Base-by-base conservation (phyloP, 176 grass and related monocot species). In the Olyra latifolia region DNA sequence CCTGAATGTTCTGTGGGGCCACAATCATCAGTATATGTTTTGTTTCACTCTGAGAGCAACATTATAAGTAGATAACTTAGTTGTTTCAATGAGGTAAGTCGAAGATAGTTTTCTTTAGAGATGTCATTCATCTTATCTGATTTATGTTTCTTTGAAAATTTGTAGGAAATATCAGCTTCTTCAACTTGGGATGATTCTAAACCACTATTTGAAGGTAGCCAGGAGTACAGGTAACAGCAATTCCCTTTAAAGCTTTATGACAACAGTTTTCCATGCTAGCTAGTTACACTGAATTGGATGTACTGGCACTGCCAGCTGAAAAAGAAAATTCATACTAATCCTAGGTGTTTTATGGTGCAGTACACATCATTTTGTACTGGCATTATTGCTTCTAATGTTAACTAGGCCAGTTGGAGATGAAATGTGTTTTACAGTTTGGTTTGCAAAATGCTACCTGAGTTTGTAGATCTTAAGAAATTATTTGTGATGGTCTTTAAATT, bases 111-210 rank as follows among this genome's bases (percentile, higher is more conserved):
- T 78, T 88, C 89, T 60, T 22, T 58, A 55, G 10, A 77, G 47
- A 58, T 84, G 89, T 11, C 14, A 44, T 69, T 1, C 30, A 62
- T 78, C 38, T 63, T 42, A 39, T 41, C 9, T 77, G 14, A 77
- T 81, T 71, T 84, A 19, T 82, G 7, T 54, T 88, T 24, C 8
- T 58, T 76, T 48, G 6, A 71, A 67, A 67, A 73, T 15, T 71
- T 85, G 47, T 55, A 99, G 97, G 93, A 99, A 82, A 90, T 99
- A 84, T 90, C 90, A 43, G 76, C 84, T 72, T 83, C 79, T 65
- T 93, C 97, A 50, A 93, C 77, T 28, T 96, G 97, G 97, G 97
- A 96, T 81, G 95, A 98, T 39, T 90, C 79, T 73, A 90, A 89
- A 81, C 47, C 80, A 59, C 80, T 94, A 58, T 89, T 98, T 71